A percentile compares a stretch with the other conserved stretches of the same genome.
phyloP scores from a whole-genome alignment of 176 grass and related monocot genomes.

The Dactylis glomerata region DNA sequence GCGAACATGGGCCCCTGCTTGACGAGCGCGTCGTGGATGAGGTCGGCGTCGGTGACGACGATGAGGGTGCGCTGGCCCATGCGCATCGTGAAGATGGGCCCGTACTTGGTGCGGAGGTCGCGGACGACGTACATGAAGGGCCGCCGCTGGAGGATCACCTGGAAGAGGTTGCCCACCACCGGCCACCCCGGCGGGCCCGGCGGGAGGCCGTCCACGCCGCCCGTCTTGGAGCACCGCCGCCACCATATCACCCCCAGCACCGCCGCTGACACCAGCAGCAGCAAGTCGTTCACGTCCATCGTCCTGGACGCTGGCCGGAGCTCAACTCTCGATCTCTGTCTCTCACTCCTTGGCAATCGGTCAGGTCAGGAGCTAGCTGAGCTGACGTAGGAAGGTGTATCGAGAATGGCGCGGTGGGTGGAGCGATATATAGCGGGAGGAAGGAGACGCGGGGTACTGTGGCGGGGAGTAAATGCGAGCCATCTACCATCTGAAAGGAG shows the following conservation, averaged over 20 bases:
- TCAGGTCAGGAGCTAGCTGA: neutral
- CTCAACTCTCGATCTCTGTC: neutral
- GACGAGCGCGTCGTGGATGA: constrained; percentile 96
- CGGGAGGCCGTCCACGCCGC: constrained; percentile 53
- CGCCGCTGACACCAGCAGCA: constrained; percentile 42
- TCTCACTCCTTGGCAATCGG: neutral
- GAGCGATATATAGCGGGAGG: constrained; percentile 34
- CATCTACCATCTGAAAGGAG: constrained; percentile 49
- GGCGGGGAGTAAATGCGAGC: constrained; percentile 34
- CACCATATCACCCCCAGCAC: constrained; percentile 65
- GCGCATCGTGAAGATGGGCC: constrained; percentile 96
- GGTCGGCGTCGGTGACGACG: constrained; percentile 65
- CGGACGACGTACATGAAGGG: constrained; percentile 96
- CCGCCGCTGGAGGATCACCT: constrained; percentile 84
- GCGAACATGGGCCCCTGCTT: constrained; percentile 81
- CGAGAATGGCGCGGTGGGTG: neutral
- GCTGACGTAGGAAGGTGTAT: neutral
- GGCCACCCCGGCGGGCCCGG: constrained; percentile 89
- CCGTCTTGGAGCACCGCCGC: constrained; percentile 59
- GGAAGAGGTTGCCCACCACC: constrained; percentile 91
- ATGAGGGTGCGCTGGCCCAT: constrained; percentile 93
- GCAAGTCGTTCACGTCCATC: constrained; percentile 60
- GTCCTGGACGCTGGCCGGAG: neutral
- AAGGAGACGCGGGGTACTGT: neutral
- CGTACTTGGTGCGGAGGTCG: constrained; percentile 72